phyloP scores from a whole-genome alignment of 371 early-diverging fungal genomes.

The Syncephalastrum monosporum region DNA sequence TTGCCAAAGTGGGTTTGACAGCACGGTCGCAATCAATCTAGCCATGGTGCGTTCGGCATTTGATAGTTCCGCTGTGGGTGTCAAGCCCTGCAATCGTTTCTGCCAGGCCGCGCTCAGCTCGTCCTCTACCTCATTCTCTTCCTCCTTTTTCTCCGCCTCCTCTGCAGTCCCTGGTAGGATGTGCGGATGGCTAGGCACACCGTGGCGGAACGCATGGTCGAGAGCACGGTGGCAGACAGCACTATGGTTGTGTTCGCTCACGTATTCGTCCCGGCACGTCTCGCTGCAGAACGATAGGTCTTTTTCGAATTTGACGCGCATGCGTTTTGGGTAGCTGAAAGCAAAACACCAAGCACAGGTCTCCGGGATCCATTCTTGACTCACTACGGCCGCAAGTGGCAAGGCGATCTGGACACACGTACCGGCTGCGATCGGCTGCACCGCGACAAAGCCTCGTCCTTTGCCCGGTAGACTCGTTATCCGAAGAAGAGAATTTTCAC shows the following conservation, averaged over 20 bases:
- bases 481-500: no score
- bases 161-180: no score
- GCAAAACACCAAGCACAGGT: constrained; percentile 41
- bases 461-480: constrained; percentile 24
- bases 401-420: constrained; percentile 23
- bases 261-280: constrained; percentile 10
- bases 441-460: constrained; percentile 37
- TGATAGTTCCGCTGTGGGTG: no score
- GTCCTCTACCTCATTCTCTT: no score
- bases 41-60: constrained; percentile 38
- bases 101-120: no score
- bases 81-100: no score
- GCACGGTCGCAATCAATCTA: constrained; percentile 23
- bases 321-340: constrained; percentile 37
- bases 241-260: no score
- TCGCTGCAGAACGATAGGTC: constrained; percentile 35
- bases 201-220: no score
- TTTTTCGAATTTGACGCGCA: constrained; percentile 26
- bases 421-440: constrained; percentile 23
- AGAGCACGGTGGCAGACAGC: no score
- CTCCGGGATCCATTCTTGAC: constrained; percentile 44
- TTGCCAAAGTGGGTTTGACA: neutral
- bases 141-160: no score
- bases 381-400: constrained; percentile 33
- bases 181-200: no score